Base-by-base conservation (phyloP, 352 stramenopile genomes). In the Phytophthora europaea region DNA sequence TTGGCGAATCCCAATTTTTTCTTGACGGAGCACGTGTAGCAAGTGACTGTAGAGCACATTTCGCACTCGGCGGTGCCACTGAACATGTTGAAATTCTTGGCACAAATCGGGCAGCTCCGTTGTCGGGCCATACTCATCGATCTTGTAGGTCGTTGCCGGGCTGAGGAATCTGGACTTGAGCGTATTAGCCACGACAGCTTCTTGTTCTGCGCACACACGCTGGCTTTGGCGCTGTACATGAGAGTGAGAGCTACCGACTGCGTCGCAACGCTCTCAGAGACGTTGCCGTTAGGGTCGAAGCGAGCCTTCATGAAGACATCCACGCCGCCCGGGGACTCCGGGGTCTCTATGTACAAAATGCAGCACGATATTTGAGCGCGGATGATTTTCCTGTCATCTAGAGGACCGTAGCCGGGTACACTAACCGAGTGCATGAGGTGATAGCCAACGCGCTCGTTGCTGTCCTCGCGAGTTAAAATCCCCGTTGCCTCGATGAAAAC, bases 351-450 rank as follows among this genome's bases (percentile, higher is more conserved):
- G 66, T 78, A 88, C 51, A 88, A 51, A 18, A 78, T 73, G 54
- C 81, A 88, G 23, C 67, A 80, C 43, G 78, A 84, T 6, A 84
- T 59, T 10, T 75, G 67, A 18, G 56, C 78, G 22, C 79, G 81
- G 6, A 86, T 55, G 28, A 85, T 72, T 58, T 80, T 73, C 50
- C 65, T 57, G 38, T 84, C 68, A 4, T 73, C 57, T 15, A 91
- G 65, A 28, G 77, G 68, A 16, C 64, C 61, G 65, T 76, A 82
- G 20, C 70, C 68, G 0, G 76, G 76, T 10, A 88, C 20, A 15
- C 71, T 66, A 18, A 88, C 75, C 4, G 79, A 87, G 40, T 85
- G 77, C 75, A 87, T 87, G 20, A 88, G 68, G 59, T 85, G 78
- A 33, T 85, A 89, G 0, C 81, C 81, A 7, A 87, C 58, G 40